These are phyloP conservation scores for Pythium rishiriense DNA, from an alignment of 352 stramenopile genomes.

Conservation along the genomic window DNA sequence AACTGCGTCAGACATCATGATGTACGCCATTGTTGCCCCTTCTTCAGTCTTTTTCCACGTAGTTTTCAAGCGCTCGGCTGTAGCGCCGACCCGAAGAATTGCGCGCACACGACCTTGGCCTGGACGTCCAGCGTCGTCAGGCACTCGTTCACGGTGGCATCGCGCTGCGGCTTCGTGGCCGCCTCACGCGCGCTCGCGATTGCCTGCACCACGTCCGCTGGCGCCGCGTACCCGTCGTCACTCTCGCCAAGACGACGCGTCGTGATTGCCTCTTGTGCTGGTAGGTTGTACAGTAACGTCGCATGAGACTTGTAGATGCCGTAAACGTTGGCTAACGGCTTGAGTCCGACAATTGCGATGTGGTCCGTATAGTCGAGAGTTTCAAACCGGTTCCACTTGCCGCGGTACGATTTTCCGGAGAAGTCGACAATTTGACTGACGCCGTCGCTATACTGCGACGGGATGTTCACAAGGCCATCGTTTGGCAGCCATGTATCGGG, in stretches of 20 bases:
- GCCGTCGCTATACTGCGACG: slow-evolving; percentile 31
- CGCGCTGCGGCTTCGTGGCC: not conserved
- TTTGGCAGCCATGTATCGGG: slow-evolving; percentile 42
- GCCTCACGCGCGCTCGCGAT: not conserved
- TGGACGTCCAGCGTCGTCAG: not conserved
- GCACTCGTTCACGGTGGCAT: not conserved
- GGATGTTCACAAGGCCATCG: slow-evolving; percentile 29
- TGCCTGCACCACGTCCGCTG: not conserved
- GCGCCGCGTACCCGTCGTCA: not conserved
- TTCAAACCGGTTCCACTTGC: slow-evolving; percentile 21
- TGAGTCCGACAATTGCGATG: slow-evolving; percentile 11
- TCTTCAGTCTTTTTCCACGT: not conserved
- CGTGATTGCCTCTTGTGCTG: slow-evolving; percentile 8
- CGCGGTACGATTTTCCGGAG: slow-evolving; percentile 17
- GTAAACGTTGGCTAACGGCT: slow-evolving; percentile 6
- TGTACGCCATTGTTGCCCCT: too few relatives aligned
- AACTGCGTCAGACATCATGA: too few relatives aligned
- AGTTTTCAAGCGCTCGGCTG: not conserved
- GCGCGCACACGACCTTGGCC: not conserved
- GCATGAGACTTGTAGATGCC: slow-evolving; percentile 17
- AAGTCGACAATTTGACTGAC: slow-evolving; percentile 18
- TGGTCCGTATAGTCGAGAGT: slow-evolving; percentile 20
- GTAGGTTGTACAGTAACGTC: slow-evolving; percentile 11
- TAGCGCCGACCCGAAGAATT: not conserved
- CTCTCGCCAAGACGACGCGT: not conserved